phyloP scores from a whole-genome alignment of 2,329 filamentous ascomycete genomes.

The Diaporthe sp. region DNA sequence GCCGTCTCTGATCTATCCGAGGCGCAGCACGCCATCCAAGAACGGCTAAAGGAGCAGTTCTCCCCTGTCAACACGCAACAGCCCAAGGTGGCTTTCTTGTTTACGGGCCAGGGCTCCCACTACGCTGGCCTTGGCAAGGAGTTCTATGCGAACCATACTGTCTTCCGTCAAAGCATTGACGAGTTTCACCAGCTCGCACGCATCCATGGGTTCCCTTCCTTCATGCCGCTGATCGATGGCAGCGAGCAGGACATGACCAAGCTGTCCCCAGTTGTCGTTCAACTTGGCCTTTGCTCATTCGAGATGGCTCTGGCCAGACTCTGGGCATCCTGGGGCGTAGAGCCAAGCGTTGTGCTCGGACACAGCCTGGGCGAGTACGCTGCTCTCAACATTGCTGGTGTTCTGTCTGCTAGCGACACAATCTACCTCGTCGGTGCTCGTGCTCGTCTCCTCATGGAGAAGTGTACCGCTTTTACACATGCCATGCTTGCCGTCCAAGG shows the following conservation, averaged over 20 bases:
- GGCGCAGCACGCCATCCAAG: constrained; percentile 53
- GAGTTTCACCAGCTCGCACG: constrained; percentile 65
- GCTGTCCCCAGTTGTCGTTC: constrained; percentile 61
- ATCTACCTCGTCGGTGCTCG: constrained; percentile 77
- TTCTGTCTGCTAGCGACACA: constrained; percentile 76
- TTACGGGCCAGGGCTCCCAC: constrained; percentile 67
- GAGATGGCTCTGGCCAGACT: constrained; percentile 68
- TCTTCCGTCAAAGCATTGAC: constrained; percentile 64
- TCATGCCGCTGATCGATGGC: constrained; percentile 62
- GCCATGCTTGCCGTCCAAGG: constrained; percentile 63
- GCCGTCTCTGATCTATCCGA: constrained; percentile 53
- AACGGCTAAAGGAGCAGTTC: constrained; percentile 54
- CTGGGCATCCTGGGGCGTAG: constrained; percentile 67
- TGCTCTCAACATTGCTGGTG: constrained; percentile 75
- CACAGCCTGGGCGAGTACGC: constrained; percentile 77
- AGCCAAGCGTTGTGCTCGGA: constrained; percentile 59
- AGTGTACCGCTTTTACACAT: constrained; percentile 75
- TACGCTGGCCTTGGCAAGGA: constrained; percentile 63
- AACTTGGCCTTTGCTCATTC: constrained; percentile 64
- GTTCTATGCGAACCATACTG: constrained; percentile 56
- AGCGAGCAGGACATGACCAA: constrained; percentile 54
- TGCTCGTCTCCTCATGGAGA: constrained; percentile 71
- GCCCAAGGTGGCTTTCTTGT: constrained; percentile 63
- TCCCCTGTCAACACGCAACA: constrained; percentile 54
- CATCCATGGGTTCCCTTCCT: constrained; percentile 65